Conservation (phyloP, 169 alveolate species). For the Plasmodium ovale region DNA sequence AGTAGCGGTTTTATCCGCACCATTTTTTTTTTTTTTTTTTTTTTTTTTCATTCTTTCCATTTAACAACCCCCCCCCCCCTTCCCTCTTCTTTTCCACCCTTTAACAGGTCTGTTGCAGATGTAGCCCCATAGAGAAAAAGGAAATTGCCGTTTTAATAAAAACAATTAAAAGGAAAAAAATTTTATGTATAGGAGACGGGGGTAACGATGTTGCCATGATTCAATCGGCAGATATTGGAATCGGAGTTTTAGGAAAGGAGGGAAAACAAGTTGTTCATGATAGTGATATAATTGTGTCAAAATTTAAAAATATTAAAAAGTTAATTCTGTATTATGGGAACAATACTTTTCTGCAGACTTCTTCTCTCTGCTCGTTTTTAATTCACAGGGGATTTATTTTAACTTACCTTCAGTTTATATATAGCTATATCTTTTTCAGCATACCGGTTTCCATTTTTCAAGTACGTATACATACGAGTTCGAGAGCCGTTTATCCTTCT, state of each 20-base stretch:
- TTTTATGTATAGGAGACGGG: slow-evolving; percentile 99
- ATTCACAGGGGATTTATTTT: slow-evolving; percentile 97
- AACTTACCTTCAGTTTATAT: slow-evolving; percentile 94
- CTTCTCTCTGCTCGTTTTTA: slow-evolving; percentile 95
- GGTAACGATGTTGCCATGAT: slow-evolving; percentile 99
- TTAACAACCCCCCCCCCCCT: slow-evolving; percentile 54
- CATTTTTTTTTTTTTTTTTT: not conserved
- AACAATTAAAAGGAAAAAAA: slow-evolving; percentile 84
- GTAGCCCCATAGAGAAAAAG: slow-evolving; percentile 99
- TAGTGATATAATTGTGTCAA: slow-evolving; percentile 96
- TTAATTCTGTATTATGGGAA: slow-evolving; percentile 98
- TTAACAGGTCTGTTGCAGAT: slow-evolving; percentile 96
- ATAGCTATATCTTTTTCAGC: slow-evolving; percentile 92
- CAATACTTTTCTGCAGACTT: slow-evolving; percentile 94
- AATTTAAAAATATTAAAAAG: slow-evolving; percentile 93
- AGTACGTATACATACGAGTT: too few relatives aligned
- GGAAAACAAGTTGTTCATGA: slow-evolving; percentile 97
- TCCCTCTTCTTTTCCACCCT: slow-evolving; percentile 89
- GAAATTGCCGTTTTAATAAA: slow-evolving; percentile 91
- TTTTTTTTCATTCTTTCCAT: not conserved
- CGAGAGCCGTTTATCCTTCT: not conserved
- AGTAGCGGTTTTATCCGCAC: too few relatives aligned
- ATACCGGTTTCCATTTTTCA: slow-evolving; percentile 96
- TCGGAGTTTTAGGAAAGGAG: slow-evolving; percentile 98
- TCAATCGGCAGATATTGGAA: slow-evolving; percentile 94